Conservation (phyloP, 2,329 filamentous ascomycete species). For the Pyrenochaeta sp. region DNA sequence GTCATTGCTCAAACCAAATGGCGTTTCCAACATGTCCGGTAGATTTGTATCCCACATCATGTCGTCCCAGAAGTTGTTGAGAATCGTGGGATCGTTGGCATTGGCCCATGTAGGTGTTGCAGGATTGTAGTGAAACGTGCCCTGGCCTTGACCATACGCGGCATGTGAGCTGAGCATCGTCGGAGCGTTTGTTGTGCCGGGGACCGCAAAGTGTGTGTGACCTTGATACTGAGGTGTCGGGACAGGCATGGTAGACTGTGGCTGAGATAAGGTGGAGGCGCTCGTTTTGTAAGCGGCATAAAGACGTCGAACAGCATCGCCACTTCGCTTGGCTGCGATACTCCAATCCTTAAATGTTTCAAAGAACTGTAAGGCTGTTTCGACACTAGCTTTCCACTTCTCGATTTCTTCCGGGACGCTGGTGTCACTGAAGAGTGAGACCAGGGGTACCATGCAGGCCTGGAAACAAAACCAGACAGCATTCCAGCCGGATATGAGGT, state of each 20-base stretch:
- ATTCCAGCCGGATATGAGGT: constrained; percentile 82
- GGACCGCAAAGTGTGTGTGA: constrained; percentile 22
- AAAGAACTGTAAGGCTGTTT: constrained; percentile 54
- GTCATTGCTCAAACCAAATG: constrained; percentile 44
- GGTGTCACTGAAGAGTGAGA: constrained; percentile 75
- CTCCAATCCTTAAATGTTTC: constrained; percentile 55
- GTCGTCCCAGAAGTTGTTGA: constrained; percentile 52
- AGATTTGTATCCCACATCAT: constrained; percentile 54
- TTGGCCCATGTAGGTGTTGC: constrained; percentile 37
- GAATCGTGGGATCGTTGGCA: constrained; percentile 36
- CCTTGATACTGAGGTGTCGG: constrained; percentile 19
- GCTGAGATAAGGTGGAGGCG: constrained; percentile 22
- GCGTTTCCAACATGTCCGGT: constrained; percentile 48
- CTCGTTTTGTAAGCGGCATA: constrained; percentile 53
- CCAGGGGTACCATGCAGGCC: constrained; percentile 78
- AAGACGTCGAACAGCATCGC: constrained; percentile 52
- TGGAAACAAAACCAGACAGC: constrained; percentile 85
- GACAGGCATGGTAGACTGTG: constrained; percentile 24
- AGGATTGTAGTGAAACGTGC: constrained; percentile 39
- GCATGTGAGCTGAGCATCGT: constrained; percentile 25
- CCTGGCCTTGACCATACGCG: constrained; percentile 11
- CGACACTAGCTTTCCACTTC: constrained; percentile 53
- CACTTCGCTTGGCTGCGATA: constrained; percentile 55
- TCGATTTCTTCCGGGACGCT: constrained; percentile 50
- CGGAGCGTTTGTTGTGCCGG: constrained; percentile 16